Conservation (phyloP, 805 yeast species). For the Candida gorgasii region DNA sequence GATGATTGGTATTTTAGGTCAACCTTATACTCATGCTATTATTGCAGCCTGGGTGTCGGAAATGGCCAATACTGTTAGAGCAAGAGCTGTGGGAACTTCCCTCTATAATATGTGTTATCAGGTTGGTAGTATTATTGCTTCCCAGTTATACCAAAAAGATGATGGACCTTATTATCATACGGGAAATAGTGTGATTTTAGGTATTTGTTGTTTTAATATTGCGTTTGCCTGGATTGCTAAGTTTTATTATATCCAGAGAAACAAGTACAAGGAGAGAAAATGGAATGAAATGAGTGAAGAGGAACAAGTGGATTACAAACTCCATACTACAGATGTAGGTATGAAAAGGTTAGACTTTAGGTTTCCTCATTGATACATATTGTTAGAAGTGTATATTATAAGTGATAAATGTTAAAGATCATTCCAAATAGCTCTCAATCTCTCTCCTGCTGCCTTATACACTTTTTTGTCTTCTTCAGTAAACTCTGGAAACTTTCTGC, state of each 20-base stretch:
- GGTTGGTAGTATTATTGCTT: constrained; percentile 12
- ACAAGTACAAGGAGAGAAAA: constrained; percentile 15
- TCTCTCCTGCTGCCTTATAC: neutral
- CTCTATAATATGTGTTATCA: constrained; percentile 26
- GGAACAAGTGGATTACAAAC: constrained; percentile 22
- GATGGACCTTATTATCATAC: constrained; percentile 28
- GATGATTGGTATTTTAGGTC: constrained; percentile 20
- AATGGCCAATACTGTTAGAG: constrained; percentile 21
- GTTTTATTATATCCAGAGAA: constrained; percentile 25
- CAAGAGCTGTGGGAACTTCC: constrained; percentile 25
- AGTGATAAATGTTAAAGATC: neutral
- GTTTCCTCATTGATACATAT: constrained; percentile 25
- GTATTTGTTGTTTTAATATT: constrained; percentile 19
- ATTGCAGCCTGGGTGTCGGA: constrained; percentile 26
- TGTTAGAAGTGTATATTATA: too few species aligned
- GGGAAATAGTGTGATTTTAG: constrained; percentile 26
- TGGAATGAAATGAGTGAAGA: constrained; percentile 23
- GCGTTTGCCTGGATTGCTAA: constrained; percentile 20
- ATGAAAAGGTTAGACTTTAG: constrained; percentile 56
- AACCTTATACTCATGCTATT: constrained; percentile 24
- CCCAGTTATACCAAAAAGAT: constrained; percentile 24
- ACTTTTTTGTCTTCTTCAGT: neutral
- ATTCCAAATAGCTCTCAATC: neutral
- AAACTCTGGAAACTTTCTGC: neutral
- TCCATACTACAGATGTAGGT: constrained; percentile 52